phyloP scores from a whole-genome alignment of 2,329 filamentous ascomycete genomes.

The Cercospora beticola region DNA sequence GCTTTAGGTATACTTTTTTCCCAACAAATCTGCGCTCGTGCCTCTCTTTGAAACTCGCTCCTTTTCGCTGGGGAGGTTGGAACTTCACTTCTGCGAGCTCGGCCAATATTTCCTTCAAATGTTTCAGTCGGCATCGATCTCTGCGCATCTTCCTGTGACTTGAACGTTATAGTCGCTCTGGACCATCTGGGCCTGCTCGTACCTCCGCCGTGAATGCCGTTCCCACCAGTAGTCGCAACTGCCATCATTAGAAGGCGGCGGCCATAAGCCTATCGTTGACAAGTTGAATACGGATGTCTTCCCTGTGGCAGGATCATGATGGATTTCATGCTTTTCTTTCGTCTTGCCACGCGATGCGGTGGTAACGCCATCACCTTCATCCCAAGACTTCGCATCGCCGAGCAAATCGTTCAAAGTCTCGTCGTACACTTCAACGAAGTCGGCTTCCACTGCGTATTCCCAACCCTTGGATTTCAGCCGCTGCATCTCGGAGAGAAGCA shows the following conservation, averaged over 20 bases:
- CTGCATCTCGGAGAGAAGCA: slow-evolving; percentile 88
- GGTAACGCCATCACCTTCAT: slow-evolving; percentile 40
- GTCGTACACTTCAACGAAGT: slow-evolving; percentile 97
- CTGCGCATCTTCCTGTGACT: too few species aligned
- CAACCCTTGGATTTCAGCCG: slow-evolving; percentile 86
- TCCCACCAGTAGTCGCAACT: too few species aligned
- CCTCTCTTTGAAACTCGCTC: too few species aligned
- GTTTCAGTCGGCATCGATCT: too few species aligned
- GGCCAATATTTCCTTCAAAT: too few species aligned
- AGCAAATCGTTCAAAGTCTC: slow-evolving; percentile 93
- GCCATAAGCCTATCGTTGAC: slow-evolving; percentile 72
- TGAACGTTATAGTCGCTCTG: too few species aligned
- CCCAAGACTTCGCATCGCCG: slow-evolving; percentile 66
- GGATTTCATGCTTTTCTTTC: slow-evolving; percentile 83
- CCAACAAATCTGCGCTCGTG: too few species aligned
- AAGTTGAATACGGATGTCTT: slow-evolving; percentile 81
- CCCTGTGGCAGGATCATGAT: slow-evolving; percentile 78
- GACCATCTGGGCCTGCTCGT: too few species aligned
- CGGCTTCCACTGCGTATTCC: slow-evolving; percentile 91
- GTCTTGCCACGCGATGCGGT: slow-evolving; percentile 32
- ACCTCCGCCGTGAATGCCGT: too few species aligned
- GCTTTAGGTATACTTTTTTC: too few species aligned
- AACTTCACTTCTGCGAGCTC: too few species aligned
- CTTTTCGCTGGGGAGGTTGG: too few species aligned
- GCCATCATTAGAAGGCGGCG: slow-evolving; percentile 67